Evolutionary conservation across 1,284 basidiomycete genomes (phyloP).

Genomic region (Microbotryum intermedium): DNA sequence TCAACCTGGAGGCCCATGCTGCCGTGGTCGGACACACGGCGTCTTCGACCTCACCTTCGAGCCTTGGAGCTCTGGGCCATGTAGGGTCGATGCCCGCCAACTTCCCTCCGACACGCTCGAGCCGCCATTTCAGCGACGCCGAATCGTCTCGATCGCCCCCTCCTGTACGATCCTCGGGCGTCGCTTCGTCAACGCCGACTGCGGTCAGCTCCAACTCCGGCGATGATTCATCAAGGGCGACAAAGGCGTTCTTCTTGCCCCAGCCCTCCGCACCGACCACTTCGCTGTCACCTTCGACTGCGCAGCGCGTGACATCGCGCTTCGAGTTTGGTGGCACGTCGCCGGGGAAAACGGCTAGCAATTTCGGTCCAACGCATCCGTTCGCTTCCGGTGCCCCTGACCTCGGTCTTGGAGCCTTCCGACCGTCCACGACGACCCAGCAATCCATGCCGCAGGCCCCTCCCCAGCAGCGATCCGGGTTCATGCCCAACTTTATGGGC

Average conservation of each 20-base stretch:
- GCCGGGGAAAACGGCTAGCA: background rate
- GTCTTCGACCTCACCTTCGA: background rate
- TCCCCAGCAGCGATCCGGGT: no score
- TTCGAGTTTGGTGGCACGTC: slow-evolving; percentile 18
- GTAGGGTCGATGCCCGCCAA: slow-evolving; percentile 25
- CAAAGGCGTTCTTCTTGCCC: slow-evolving; percentile 19
- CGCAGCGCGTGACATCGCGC: slow-evolving; percentile 6
- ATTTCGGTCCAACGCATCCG: background rate
- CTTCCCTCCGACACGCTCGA: slow-evolving; percentile 12
- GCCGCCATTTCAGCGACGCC: slow-evolving; percentile 5
- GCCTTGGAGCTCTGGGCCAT: slow-evolving; percentile 3
- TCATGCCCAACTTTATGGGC: no score
- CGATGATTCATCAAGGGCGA: slow-evolving; percentile 9
- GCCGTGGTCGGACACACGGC: slow-evolving; percentile 8
- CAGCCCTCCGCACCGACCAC: slow-evolving; percentile 24
- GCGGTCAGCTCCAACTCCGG: background rate
- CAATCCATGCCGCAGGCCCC: no score
- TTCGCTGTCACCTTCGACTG: slow-evolving; percentile 18
- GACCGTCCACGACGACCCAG: background rate
- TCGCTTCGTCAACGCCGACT: background rate
- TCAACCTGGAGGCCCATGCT: slow-evolving; percentile 34
- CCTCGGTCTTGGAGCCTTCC: background rate
- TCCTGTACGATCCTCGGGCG: background rate
- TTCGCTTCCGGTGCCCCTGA: background rate
- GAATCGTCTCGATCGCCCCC: slow-evolving; percentile 16